phyloP scores from a whole-genome alignment of 176 grass and related monocot species.

The Ensete glaucum region DNA sequence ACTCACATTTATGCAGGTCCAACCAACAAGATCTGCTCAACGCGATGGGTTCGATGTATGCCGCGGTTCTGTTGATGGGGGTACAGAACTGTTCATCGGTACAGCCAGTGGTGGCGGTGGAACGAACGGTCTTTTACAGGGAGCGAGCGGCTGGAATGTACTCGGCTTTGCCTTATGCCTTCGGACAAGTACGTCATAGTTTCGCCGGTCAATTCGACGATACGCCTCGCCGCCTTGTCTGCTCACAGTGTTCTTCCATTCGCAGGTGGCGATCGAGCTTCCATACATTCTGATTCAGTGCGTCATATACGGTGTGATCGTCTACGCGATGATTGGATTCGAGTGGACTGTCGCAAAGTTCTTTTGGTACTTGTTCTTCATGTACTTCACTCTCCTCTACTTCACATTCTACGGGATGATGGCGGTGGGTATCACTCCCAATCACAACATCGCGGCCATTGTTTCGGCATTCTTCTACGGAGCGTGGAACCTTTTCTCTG shows the following conservation, averaged over 20 bases:
- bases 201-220: background rate
- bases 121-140: constrained; percentile 77
- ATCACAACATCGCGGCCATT: constrained; percentile 49
- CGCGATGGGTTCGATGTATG: constrained; percentile 88
- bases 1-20: constrained; percentile 28
- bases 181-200: constrained; percentile 51
- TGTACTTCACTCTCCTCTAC: constrained; percentile 80
- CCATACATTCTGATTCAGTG: constrained; percentile 65
- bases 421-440: constrained; percentile 67
- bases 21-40: constrained; percentile 67
- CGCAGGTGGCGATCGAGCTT: constrained; percentile 65
- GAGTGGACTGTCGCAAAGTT: constrained; percentile 77
- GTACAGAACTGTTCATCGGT: constrained; percentile 52
- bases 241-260: constrained; percentile 8
- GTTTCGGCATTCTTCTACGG: constrained; percentile 44
- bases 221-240: background rate
- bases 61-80: constrained; percentile 65
- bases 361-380: constrained; percentile 84
- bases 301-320: constrained; percentile 52
- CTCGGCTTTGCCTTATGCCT: constrained; percentile 69
- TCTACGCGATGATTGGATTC: constrained; percentile 71
- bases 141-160: constrained; percentile 82
- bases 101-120: constrained; percentile 63
- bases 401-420: constrained; percentile 90
- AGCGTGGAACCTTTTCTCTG: constrained; percentile 75